Evolutionary conservation across 2,329 filamentous ascomycete species (phyloP).

Genomic region (Diaporthe citrichinensis): DNA sequence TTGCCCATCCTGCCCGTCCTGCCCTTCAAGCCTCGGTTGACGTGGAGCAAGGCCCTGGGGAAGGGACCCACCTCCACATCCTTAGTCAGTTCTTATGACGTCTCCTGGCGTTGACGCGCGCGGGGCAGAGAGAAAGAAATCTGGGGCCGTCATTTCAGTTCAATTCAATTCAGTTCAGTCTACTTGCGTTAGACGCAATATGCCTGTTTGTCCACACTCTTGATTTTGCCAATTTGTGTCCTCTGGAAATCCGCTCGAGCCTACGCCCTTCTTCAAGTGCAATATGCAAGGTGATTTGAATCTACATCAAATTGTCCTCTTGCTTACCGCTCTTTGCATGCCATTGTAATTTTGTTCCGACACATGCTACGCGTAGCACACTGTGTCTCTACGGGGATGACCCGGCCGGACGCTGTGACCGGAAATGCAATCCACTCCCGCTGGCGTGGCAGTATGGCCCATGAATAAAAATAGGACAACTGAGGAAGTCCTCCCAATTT

Average conservation of each 20-base stretch:
- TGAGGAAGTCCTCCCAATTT: background rate
- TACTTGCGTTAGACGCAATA: background rate
- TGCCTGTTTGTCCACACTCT: background rate
- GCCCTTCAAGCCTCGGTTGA: background rate
- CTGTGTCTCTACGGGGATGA: background rate
- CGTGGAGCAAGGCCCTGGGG: conserved; percentile 20
- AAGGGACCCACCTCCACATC: conserved; percentile 18
- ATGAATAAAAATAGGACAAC: background rate
- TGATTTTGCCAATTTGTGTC: background rate
- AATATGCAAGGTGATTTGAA: background rate
- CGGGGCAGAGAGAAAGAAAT: background rate
- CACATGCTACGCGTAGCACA: background rate
- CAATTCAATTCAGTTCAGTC: background rate
- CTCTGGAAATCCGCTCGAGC: background rate
- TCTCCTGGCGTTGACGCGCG: background rate
- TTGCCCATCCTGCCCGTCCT: background rate
- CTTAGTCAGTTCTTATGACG: conserved; percentile 22
- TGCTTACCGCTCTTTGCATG: conserved; percentile 6
- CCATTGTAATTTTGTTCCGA: conserved; percentile 2
- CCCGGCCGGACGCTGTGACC: background rate
- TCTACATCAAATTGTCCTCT: background rate
- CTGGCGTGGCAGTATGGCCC: background rate
- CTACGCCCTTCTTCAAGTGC: background rate
- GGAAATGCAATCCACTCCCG: background rate
- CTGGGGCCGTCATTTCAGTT: background rate